Conservation (phyloP, 1,284 basidiomycete species). For the Malassezia slooffiae region DNA sequence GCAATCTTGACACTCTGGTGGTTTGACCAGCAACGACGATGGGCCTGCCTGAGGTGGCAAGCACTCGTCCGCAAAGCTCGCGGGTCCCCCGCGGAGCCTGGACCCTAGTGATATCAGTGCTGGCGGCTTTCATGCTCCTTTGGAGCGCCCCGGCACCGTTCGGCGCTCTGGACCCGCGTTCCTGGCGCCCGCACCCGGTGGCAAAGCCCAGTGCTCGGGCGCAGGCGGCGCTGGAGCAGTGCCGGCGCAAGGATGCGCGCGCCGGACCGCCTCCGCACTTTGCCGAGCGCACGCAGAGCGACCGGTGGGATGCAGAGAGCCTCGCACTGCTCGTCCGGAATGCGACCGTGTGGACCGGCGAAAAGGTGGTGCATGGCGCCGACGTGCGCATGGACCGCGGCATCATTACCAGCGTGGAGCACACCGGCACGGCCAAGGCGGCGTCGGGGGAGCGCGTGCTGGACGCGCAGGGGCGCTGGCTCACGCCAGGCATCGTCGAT, state of each 20-base stretch:
- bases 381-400: slow-evolving; percentile 50
- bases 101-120: too few relatives aligned
- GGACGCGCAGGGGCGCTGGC: slow-evolving; percentile 29
- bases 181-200: too few relatives aligned
- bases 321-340: slow-evolving; percentile 62
- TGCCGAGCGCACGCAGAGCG: slow-evolving; percentile 55
- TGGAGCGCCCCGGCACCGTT: too few relatives aligned
- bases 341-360: slow-evolving; percentile 68
- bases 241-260: slow-evolving; percentile 16
- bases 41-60: too few relatives aligned
- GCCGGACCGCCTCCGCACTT: slow-evolving; percentile 53
- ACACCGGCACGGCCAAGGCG: slow-evolving; percentile 10
- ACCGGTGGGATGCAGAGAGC: slow-evolving; percentile 61
- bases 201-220: too few relatives aligned
- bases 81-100: too few relatives aligned
- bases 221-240: slow-evolving; percentile 16
- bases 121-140: too few relatives aligned
- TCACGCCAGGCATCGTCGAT: slow-evolving; percentile 55
- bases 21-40: too few relatives aligned
- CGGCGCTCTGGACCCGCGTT: too few relatives aligned
- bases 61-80: too few relatives aligned
- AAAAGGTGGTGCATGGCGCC: slow-evolving; percentile 54
- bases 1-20: too few relatives aligned
- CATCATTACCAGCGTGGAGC: slow-evolving; percentile 48
- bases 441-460: slow-evolving; percentile 9